Base-by-base conservation (phyloP, 768 basidiomycete species). In the Calocybe gangraenosa region DNA sequence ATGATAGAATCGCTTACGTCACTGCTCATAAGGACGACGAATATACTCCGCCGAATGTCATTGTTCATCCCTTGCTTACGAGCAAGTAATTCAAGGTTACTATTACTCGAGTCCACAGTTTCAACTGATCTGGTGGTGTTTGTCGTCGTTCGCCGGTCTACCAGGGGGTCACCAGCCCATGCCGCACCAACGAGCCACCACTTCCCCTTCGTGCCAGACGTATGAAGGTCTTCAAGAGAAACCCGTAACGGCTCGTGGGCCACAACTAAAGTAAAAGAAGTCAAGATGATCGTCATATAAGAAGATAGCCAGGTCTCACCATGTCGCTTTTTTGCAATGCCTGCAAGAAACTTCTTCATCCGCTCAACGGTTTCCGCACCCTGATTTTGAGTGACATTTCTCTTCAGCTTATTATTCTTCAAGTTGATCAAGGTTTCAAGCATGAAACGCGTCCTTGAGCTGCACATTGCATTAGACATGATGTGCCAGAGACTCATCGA, bases 111-210 rank as follows among this genome's bases (percentile, higher is more conserved):
- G 33, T 61, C 61, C 7, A 51, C 54, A 14, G 52, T 55, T 33
- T 40, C 53, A 28, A 58, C 50, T 35, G 55, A 38, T 3, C 58
- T 48, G 2, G 50, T 38, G 25, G 61, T 61, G 17, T 61, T 56
- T 33, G 60, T 55, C 21, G 65, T 62, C 3, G 65, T 72, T 46
- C 78, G 76, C 35, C 74, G 78, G 45, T 97, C 94, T 15, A 84
- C 73, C 3, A 97, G 76, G 7, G 96, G 94, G 56, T 97, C 84
- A 2, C 94, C 94, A 23, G 78, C 76, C 95, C 95, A 99, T 0
- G 90, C 95, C 1, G 95, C 92, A 14, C 95, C 96, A 28, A 97
- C 90, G 2, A 97, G 74, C 95, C 96, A 98, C 96, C 96, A 98
- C 68, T 96, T 96, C 3, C 94, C 96, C 59, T 83, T 88, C 9